Conservation (phyloP, 805 yeast genomes). For the Lipomyces sp. region DNA sequence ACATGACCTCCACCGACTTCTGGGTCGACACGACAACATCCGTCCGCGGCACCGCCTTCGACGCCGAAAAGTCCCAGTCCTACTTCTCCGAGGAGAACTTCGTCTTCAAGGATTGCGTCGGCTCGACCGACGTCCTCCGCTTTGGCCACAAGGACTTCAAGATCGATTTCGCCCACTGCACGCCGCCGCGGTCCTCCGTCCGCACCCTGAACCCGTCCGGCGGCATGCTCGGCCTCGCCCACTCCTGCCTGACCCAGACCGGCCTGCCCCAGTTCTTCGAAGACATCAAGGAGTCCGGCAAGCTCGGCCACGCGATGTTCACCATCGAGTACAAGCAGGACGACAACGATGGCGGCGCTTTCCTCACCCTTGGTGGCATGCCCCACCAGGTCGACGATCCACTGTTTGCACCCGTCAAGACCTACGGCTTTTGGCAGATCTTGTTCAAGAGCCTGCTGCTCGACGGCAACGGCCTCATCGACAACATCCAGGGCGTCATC, state of each 20-base stretch:
- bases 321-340: constrained; percentile 18
- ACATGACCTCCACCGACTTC: constrained; percentile 28
- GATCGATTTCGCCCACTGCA: constrained; percentile 27
- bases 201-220: constrained; percentile 27
- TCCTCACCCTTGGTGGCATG: constrained; percentile 20
- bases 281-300: constrained; percentile 5
- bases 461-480: constrained; percentile 25
- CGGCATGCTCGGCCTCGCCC: constrained; percentile 28
- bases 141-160: constrained; percentile 7
- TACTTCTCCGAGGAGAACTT: constrained; percentile 20
- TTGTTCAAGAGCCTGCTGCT: constrained; percentile 23
- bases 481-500: constrained; percentile 27
- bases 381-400: constrained; percentile 23
- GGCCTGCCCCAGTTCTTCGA: constrained; percentile 23
- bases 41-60: constrained; percentile 23
- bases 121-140: constrained; percentile 15
- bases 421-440: constrained; percentile 28
- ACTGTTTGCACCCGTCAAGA: constrained; percentile 27
- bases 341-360: constrained; percentile 10
- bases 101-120: constrained; percentile 27
- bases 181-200: constrained; percentile 24
- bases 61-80: constrained; percentile 19
- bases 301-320: constrained; percentile 17
- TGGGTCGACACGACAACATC: constrained; percentile 28
- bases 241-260: constrained; percentile 26